Percentiles rank a stretch among this genome's conserved stretches.
These are phyloP conservation scores for Metarhizium sp. DNA, from an alignment of 2,329 filamentous ascomycete species.

Conservation along the genomic window DNA sequence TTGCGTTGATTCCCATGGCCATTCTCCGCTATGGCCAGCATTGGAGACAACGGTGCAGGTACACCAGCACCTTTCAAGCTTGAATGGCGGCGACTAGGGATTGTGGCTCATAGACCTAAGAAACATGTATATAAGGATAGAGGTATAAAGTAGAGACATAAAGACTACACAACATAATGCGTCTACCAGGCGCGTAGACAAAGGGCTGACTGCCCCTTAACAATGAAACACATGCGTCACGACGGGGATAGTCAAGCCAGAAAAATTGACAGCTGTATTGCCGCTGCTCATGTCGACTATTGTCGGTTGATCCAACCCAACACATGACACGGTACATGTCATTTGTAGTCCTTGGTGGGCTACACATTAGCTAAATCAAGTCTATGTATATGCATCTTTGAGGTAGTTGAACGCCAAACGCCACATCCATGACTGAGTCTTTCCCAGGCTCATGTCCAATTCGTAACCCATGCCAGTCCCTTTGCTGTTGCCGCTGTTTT, in stretches of 20 bases:
- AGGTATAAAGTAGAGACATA: too few relatives aligned
- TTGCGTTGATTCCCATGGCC: too few relatives aligned
- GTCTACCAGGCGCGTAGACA: too few relatives aligned
- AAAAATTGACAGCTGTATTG: background rate
- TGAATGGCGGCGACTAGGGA: too few relatives aligned
- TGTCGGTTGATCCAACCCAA: background rate
- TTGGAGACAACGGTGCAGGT: too few relatives aligned
- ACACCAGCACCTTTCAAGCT: too few relatives aligned
- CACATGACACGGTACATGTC: background rate
- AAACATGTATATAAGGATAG: too few relatives aligned
- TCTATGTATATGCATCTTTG: background rate
- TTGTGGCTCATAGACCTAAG: too few relatives aligned
- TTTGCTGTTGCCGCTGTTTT: background rate
- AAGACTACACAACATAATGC: too few relatives aligned
- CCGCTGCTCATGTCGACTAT: background rate
- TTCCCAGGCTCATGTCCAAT: background rate
- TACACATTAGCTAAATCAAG: background rate
- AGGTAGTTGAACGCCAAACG: constrained; percentile 2
- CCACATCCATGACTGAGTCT: constrained; percentile 3
- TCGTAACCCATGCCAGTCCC: background rate
- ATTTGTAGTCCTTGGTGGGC: background rate
- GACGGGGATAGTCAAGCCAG: background rate
- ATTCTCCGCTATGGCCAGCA: too few relatives aligned
- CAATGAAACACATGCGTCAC: background rate
- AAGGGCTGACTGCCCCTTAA: too few relatives aligned